phyloP scores from a whole-genome alignment of 2,329 filamentous ascomycete species.

The Penicillium fuscoglaucum region DNA sequence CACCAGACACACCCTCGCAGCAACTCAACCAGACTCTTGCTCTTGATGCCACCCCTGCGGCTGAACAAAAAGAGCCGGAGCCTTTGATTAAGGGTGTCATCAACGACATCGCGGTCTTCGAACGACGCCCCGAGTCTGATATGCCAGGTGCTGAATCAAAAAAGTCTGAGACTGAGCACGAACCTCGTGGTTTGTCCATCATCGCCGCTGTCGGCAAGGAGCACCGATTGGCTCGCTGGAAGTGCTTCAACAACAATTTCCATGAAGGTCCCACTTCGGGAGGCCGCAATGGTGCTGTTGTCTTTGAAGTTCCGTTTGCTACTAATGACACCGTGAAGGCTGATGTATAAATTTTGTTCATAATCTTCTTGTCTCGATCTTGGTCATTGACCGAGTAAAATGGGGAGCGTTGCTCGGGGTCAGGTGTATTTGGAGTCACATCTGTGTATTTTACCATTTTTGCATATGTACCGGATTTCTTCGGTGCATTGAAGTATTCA shows the following conservation, averaged over 20 bases:
- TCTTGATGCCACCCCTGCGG: slow-evolving; percentile 30
- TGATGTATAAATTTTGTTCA: slow-evolving; percentile 25
- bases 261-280: slow-evolving; percentile 34
- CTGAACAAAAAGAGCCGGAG: slow-evolving; percentile 19
- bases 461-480: slow-evolving; percentile 12
- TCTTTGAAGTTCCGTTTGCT: slow-evolving; percentile 73
- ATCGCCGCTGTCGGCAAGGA: slow-evolving; percentile 86
- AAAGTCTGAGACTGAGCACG: slow-evolving; percentile 43
- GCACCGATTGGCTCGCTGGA: slow-evolving; percentile 82
- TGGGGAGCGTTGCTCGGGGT: slow-evolving; percentile 20
- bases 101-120: slow-evolving; percentile 85
- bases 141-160: slow-evolving; percentile 22
- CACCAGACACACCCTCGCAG: slow-evolving; percentile 34
- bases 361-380: slow-evolving; percentile 13
- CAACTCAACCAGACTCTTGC: slow-evolving; percentile 38
- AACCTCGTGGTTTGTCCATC: slow-evolving; percentile 67
- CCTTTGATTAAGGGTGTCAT: slow-evolving; percentile 69
- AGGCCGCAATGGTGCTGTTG: slow-evolving; percentile 78
- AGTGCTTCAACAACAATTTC: slow-evolving; percentile 47
- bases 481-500: slow-evolving; percentile 10
- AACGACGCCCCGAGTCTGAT: slow-evolving; percentile 59
- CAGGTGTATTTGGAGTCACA: slow-evolving; percentile 27
- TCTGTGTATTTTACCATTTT: slow-evolving; percentile 16
- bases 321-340: slow-evolving; percentile 20
- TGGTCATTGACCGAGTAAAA: slow-evolving; percentile 12